Base-by-base conservation (phyloP, 2,329 filamentous ascomycete species). In the Metarhizium brunneum region DNA sequence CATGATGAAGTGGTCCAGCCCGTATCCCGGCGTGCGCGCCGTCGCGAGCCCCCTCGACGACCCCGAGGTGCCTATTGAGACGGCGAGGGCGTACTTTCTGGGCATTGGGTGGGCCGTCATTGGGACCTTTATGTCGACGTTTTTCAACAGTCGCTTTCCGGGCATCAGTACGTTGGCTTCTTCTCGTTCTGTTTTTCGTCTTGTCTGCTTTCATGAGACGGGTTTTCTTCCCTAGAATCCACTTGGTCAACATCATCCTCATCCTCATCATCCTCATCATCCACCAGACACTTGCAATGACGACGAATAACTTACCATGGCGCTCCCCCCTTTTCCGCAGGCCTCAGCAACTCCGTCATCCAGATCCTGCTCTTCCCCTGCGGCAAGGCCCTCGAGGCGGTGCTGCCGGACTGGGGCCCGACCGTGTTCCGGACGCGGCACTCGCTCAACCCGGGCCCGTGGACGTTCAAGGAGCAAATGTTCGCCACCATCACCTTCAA, bases 401-500 rank as follows among this genome's bases (percentile, higher is more conserved):
- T 68, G 14, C 61, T 81, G 0, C 78, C 78, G 0, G 71, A 74
- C 53, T 76, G 72, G 68, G 71, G 73, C 4, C 56, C 80, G 55
- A 73, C 68, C 0, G 53, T 78, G 5, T 68, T 68, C 52, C 76
- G 76, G 0, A 58, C 66, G 1, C 67, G 70, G 10, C 69, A 76
- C 57, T 71, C 69, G 8, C 67, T 81, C 14, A 82, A 82, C 58
- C 78, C 80, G 0, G 78, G 79, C 0, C 73, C 72, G 0, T 83
- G 83, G 64, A 79, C 75, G 52, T 76, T 76, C 61, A 84, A 84
- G 62, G 81, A 84, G 64, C 81, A 84, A 61, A 79, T 81, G 71
- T 66, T 83, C n/a, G 77, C 82, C 40, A 77, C 77, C 3, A 78
- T 82, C 59, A 81, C 80, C 72, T 78, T 81, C 52, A 82, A 83